phyloP scores from a whole-genome alignment of 768 basidiomycete species.

The Agaricus subrufescens region DNA sequence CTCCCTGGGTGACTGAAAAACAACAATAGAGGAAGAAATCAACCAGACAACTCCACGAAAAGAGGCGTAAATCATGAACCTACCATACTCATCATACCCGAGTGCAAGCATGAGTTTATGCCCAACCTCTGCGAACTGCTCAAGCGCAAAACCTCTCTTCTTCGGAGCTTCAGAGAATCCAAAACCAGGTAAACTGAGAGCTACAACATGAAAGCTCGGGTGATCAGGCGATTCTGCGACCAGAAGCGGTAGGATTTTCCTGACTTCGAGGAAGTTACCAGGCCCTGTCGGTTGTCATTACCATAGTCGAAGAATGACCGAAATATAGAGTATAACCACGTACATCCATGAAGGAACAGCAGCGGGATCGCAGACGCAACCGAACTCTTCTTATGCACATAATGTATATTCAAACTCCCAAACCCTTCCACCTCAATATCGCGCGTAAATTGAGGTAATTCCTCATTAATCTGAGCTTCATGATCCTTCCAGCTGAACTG shows the following conservation, averaged over 20 bases:
- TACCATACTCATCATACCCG: conserved; percentile 46
- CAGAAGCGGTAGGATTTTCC: conserved; percentile 54
- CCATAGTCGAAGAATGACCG: not conserved
- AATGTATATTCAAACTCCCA: conserved; percentile 43
- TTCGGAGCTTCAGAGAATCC: conserved; percentile 55
- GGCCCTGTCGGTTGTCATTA: conserved; percentile 39
- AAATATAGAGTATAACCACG: conserved; percentile 11
- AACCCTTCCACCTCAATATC: conserved; percentile 45
- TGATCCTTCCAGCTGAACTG: conserved; percentile 50
- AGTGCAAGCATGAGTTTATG: conserved; percentile 46
- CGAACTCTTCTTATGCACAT: conserved; percentile 48
- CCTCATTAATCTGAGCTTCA: conserved; percentile 43
- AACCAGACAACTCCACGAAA: no score
- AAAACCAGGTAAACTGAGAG: conserved; percentile 52
- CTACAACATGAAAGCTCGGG: conserved; percentile 62
- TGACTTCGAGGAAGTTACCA: conserved; percentile 52
- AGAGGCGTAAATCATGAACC: no score
- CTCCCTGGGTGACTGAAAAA: conserved; percentile 24
- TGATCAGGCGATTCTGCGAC: conserved; percentile 33
- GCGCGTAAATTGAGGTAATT: conserved; percentile 50
- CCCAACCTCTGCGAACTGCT: conserved; percentile 49
- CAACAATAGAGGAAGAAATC: no score
- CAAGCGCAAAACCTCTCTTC: conserved; percentile 41
- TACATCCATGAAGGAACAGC: conserved; percentile 46
- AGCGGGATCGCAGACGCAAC: conserved; percentile 36